These are phyloP conservation scores for Lagenaria siceraria DNA, from an alignment of 306 rosid species.

Conservation along the genomic window DNA sequence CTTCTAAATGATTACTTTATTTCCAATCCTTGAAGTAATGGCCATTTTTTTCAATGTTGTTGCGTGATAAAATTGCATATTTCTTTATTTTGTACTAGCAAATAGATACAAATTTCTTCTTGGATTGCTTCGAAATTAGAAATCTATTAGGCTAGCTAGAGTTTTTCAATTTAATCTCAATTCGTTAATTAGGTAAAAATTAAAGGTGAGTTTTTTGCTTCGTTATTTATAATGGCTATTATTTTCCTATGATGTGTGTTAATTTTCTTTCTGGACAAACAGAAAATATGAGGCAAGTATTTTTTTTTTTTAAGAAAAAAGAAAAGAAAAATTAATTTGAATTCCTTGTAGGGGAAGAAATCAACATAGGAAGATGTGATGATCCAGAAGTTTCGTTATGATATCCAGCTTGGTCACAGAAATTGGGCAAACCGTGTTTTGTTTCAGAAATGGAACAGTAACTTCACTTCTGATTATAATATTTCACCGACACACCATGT, in stretches of 20 bases:
- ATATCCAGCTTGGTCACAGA: background rate
- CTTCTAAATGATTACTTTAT: background rate
- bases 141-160: background rate
- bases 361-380: background rate
- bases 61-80: constrained; percentile 7
- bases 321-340: too few species aligned
- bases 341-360: background rate
- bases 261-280: background rate
- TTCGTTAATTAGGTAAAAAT: background rate
- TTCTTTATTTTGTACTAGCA: background rate
- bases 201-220: background rate
- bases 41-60: background rate
- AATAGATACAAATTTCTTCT: background rate
- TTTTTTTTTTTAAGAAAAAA: background rate
- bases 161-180: background rate
- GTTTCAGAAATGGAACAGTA: background rate
- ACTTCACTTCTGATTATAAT: background rate
- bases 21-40: background rate
- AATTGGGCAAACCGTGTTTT: background rate
- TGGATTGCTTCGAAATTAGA: background rate
- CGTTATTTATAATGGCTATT: background rate
- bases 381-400: background rate
- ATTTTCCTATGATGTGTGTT: too few species aligned
- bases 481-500: constrained; percentile 1
- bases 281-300: background rate